phyloP scores from a whole-genome alignment of 2,329 filamentous ascomycete genomes.

The Colletotrichum somersetense region DNA sequence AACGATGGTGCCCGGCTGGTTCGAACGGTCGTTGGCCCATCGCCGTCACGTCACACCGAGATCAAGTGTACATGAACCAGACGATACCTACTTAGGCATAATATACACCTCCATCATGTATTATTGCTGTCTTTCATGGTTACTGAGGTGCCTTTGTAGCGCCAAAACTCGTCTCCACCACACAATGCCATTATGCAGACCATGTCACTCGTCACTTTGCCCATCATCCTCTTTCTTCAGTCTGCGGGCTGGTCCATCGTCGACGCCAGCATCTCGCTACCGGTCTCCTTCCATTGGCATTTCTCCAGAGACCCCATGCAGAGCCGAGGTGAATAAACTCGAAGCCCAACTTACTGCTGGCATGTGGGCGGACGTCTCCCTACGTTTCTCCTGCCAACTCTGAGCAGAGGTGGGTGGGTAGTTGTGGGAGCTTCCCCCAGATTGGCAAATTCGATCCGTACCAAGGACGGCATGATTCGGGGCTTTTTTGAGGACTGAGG shows the following conservation, averaged over 20 bases:
- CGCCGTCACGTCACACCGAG: neutral
- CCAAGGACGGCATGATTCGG: slow-evolving; percentile 7
- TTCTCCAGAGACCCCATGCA: neutral
- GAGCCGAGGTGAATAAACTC: neutral
- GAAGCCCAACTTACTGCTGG: neutral
- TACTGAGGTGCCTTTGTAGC: slow-evolving; percentile 19
- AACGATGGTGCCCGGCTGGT: too few relatives aligned
- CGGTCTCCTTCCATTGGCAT: neutral
- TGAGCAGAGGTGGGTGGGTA: neutral
- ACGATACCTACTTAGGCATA: too few relatives aligned
- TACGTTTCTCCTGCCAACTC: neutral
- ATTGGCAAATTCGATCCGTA: slow-evolving; percentile 27
- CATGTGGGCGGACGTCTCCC: neutral
- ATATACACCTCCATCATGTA: too few relatives aligned
- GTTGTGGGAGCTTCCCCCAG: slow-evolving; percentile 17
- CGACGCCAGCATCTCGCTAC: neutral
- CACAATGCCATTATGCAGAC: neutral
- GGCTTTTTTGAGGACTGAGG: neutral
- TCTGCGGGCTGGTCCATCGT: neutral
- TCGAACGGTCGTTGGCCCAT: neutral
- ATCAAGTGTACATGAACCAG: too few relatives aligned
- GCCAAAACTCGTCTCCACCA: slow-evolving; percentile 1
- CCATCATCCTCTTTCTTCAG: neutral
- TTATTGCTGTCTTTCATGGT: too few relatives aligned
- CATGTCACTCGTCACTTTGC: slow-evolving; percentile 1